Percentiles rank a stretch among this genome's conserved stretches.
Conservation (phyloP, 1,139 yeast genomes). For the Hemisphaericaspora xylanilytica region DNA sequence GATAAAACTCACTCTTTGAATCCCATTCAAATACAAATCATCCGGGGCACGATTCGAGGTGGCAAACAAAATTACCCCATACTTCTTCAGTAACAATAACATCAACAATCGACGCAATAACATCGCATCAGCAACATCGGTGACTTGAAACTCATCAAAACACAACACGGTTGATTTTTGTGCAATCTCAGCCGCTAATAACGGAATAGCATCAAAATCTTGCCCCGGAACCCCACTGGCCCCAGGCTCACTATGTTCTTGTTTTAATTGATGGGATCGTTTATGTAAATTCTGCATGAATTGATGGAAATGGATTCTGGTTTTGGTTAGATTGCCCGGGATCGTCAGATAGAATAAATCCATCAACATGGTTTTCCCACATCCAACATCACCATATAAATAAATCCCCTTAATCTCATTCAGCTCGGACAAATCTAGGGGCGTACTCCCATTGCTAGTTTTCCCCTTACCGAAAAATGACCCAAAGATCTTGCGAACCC, state of each 20-base stretch:
- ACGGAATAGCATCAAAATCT: conserved; percentile 80
- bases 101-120: conserved; percentile 72
- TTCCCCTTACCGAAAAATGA: conserved; percentile 27
- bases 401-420: conserved; percentile 72
- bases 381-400: conserved; percentile 95
- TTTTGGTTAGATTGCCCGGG: conserved; percentile 72
- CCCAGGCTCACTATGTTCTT: conserved; percentile 46
- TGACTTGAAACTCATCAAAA: conserved; percentile 94
- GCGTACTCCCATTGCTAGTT: conserved; percentile 9
- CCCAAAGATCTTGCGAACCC: conserved; percentile 39
- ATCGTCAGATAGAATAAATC: conserved; percentile 85
- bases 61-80: conserved; percentile 85
- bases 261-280: conserved; percentile 73
- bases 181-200: conserved; percentile 82
- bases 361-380: conserved; percentile 98
- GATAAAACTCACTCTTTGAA: conserved; percentile 84
- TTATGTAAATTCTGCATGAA: conserved; percentile 95
- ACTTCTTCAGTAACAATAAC: conserved; percentile 58
- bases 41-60: conserved; percentile 96
- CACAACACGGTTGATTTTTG: conserved; percentile 74
- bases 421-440: conserved; percentile 15
- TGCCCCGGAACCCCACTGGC: neutral
- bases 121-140: conserved; percentile 99
- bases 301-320: conserved; percentile 89
- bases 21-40: conserved; percentile 88